These are phyloP conservation scores for Peronospora farinosa DNA, from an alignment of 352 stramenopile genomes.

Conservation along the genomic window DNA sequence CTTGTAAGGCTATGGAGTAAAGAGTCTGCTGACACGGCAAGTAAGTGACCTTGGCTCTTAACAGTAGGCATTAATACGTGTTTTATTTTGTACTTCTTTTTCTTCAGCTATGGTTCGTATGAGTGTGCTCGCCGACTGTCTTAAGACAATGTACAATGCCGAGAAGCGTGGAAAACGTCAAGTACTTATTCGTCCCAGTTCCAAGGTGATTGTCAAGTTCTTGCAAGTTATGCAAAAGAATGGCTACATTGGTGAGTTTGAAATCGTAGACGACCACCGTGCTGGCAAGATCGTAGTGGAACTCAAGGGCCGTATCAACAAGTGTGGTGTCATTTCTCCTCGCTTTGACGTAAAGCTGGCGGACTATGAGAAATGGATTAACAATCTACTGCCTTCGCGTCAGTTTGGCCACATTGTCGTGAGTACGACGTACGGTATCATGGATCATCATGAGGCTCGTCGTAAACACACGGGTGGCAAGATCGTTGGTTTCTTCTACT, in stretches of 20 bases:
- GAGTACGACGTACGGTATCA: slow-evolving; percentile 87
- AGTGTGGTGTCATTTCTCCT: slow-evolving; percentile 99
- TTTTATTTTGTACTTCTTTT: slow-evolving; percentile 12
- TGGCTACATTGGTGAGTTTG: slow-evolving; percentile 99
- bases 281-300: slow-evolving; percentile 98
- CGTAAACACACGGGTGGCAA: slow-evolving; percentile 99
- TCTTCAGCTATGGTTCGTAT: slow-evolving; percentile 97
- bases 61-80: slow-evolving; percentile 43
- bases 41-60: slow-evolving; percentile 51
- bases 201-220: slow-evolving; percentile 99
- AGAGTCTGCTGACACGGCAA: slow-evolving; percentile 19
- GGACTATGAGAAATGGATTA: slow-evolving; percentile 99
- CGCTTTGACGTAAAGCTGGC: slow-evolving; percentile 96
- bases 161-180: slow-evolving; percentile 99
- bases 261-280: slow-evolving; percentile 99
- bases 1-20: slow-evolving; percentile 13
- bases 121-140: slow-evolving; percentile 98
- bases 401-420: slow-evolving; percentile 99
- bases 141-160: slow-evolving; percentile 99
- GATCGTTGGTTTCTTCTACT: slow-evolving; percentile 99
- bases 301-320: slow-evolving; percentile 99
- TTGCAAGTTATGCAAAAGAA: slow-evolving; percentile 99
- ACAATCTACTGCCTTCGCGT: slow-evolving; percentile 97
- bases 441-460: slow-evolving; percentile 91
- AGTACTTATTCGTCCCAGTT: slow-evolving; percentile 97